A percentile compares a stretch with the other conserved stretches of the same genome.
Evolutionary conservation across 257 asterid species (phyloP).

Genomic region (Solanum corneliomulleri): DNA sequence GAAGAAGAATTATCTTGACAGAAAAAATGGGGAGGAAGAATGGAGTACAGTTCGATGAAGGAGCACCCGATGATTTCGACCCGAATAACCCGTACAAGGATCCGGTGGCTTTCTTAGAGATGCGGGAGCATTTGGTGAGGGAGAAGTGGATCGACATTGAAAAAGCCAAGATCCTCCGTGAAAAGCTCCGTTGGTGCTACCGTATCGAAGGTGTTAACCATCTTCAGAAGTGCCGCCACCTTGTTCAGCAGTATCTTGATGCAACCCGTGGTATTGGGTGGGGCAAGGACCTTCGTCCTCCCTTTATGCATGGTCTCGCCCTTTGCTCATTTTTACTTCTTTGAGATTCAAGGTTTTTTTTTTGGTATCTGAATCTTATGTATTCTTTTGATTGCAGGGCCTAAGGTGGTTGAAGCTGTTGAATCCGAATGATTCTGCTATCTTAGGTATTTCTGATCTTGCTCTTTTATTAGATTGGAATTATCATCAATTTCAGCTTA

Average conservation of each 20-base stretch:
- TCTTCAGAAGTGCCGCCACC: conserved; percentile 93
- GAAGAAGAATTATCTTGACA: not conserved
- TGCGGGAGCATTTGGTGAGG: conserved; percentile 83
- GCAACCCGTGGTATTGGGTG: conserved; percentile 94
- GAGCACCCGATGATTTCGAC: conserved; percentile 85
- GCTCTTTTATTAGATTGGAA: not conserved
- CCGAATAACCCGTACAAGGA: conserved; percentile 82
- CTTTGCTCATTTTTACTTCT: not conserved
- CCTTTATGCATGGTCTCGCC: conserved; percentile 51
- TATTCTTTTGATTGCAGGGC: not conserved
- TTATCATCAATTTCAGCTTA: not conserved
- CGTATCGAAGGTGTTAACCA: conserved; percentile 84
- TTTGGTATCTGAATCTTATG: not conserved
- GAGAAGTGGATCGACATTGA: conserved; percentile 98
- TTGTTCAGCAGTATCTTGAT: conserved; percentile 79
- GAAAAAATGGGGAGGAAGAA: conserved; percentile 70
- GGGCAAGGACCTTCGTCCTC: conserved; percentile 95
- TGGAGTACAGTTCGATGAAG: conserved; percentile 71
- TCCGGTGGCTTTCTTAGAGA: conserved; percentile 87
- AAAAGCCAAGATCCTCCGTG: conserved; percentile 87
- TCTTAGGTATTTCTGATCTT: not conserved
- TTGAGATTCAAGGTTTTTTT: not conserved
- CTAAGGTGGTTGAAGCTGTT: conserved; percentile 1
- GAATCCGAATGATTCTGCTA: not conserved
- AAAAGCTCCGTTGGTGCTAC: conserved; percentile 87